Conservation (phyloP, 768 basidiomycete genomes). For the Tulasnella sp. region DNA sequence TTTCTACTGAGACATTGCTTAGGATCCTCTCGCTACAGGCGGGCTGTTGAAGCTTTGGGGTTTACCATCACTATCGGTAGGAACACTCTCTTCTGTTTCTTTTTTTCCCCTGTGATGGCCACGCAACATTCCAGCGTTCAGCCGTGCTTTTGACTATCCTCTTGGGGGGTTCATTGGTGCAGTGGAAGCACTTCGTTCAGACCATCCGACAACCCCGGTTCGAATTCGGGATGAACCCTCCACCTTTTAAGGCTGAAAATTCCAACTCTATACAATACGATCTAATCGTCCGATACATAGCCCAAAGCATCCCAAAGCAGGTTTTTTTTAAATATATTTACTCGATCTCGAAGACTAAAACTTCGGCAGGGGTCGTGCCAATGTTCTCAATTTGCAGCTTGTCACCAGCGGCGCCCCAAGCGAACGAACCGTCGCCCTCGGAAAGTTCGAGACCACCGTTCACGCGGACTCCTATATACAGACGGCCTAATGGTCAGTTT, state of each 20-base stretch:
- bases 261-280: neutral
- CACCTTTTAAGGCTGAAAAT: too few species aligned
- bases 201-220: too few species aligned
- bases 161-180: too few species aligned
- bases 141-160: too few species aligned
- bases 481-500: neutral
- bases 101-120: too few species aligned
- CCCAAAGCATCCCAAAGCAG: neutral
- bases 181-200: too few species aligned
- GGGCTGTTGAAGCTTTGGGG: neutral
- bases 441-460: conserved; percentile 21
- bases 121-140: too few species aligned
- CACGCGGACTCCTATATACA: neutral
- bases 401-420: conserved; percentile 5
- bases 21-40: too few species aligned
- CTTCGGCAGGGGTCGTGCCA: conserved; percentile 7
- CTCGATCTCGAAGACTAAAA: conserved; percentile 17
- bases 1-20: too few species aligned
- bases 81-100: too few species aligned
- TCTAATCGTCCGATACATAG: neutral
- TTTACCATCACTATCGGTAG: too few species aligned
- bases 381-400: conserved; percentile 20
- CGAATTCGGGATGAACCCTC: too few species aligned
- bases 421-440: conserved; percentile 20
- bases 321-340: neutral